A percentile compares a stretch with the other conserved stretches of the same genome.
Evolutionary conservation across 257 asterid species (phyloP).

Genomic region (Plectranthus barbatus): DNA sequence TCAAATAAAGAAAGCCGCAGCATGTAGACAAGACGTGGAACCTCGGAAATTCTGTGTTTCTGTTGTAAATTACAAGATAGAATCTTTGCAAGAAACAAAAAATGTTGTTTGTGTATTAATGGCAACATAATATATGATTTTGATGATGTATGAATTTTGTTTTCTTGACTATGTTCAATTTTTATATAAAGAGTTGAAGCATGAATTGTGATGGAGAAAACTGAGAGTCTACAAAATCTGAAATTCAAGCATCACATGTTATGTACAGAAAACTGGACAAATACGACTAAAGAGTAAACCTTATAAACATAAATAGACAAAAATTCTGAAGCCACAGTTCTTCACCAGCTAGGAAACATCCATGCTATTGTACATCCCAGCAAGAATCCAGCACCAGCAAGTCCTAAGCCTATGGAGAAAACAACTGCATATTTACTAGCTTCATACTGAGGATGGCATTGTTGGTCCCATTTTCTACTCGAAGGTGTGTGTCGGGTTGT

Average conservation of each 20-base stretch:
- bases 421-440: conserved; percentile 38
- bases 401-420: conserved; percentile 72
- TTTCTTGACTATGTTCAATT: too few species aligned
- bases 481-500: conserved; percentile 12
- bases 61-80: neutral
- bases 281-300: neutral
- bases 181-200: too few species aligned
- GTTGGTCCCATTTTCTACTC: conserved; percentile 25
- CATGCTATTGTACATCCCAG: conserved; percentile 78
- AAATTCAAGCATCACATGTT: neutral
- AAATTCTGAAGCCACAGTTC: conserved; percentile 9
- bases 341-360: conserved; percentile 60
- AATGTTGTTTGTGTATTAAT: neutral
- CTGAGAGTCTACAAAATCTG: neutral
- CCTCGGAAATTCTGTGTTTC: conserved; percentile 5
- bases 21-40: neutral
- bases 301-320: neutral
- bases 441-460: conserved; percentile 14
- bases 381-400: conserved; percentile 79
- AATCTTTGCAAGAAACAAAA: neutral
- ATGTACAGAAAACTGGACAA: conserved; percentile 15
- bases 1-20: conserved; percentile 20
- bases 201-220: neutral
- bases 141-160: neutral
- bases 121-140: neutral